Evolutionary conservation across 768 basidiomycete genomes (phyloP), one percentile per base, ranked within the genome.

Genomic region (Leccinum ochraceum): DNA sequence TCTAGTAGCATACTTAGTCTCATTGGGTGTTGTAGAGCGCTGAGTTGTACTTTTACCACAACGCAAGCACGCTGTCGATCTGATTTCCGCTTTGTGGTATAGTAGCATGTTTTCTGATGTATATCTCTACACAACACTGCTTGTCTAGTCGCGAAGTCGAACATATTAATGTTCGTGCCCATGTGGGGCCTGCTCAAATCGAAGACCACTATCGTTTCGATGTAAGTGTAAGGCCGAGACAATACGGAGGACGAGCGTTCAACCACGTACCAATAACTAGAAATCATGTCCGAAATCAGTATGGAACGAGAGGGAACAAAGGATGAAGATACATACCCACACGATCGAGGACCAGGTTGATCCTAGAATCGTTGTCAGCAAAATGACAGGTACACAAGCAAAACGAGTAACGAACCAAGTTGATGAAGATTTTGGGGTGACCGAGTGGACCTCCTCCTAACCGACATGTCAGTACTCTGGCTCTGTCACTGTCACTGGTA

Each of bases 351-450:
- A 61, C 93, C 91, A 57, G 90, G 87, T 76, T 93, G 86, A 80
- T 98, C 94, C 92, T 94, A 56, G 46, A 56, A 49, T 39, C 53
- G 32, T 17, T 5, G 14, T 61, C 56, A 65, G 58, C 51, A 54
- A 62, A 54, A 51, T 6, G 13, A 53, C 5, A 37, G 37, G 26
- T 16, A 49, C 28, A 51, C 42, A 44, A 24, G 32, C 16, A 34
- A 65, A 39, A 20, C 16, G 46, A 55, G 17, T 44, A 13, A 78
- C 90, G 61, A 67, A 94, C 95, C 72, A 99, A 74, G 79, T 98
- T 98, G 74, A 99, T 94, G 71, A 85, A 98, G 61, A 98, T 87
- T 80, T 94, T 95, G 6, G 97, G 97, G 73, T 99, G 97, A 24
- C 97, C 97, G 30, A 99, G 83, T 48, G 97, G 85, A 11, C 96